Evolutionary conservation across 257 asterid genomes (phyloP).

Genomic region (Solanum medicagineum): DNA sequence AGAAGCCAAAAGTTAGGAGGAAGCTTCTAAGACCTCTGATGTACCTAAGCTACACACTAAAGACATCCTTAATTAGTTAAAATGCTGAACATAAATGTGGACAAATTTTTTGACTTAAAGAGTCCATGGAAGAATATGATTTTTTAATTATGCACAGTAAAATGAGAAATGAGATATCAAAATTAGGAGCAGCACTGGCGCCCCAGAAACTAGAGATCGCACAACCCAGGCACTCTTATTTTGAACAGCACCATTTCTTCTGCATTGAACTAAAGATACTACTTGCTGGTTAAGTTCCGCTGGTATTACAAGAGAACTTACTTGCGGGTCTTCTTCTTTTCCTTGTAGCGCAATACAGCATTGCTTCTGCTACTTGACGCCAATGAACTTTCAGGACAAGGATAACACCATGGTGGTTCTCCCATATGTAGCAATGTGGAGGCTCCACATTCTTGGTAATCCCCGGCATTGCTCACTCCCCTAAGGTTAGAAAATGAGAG

Average conservation of each 20-base stretch:
- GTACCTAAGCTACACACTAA: background rate
- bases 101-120: background rate
- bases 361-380: constrained; percentile 31
- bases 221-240: background rate
- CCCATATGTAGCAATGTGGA: constrained; percentile 19
- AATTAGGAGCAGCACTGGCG: background rate
- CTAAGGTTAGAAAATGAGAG: constrained; percentile 22
- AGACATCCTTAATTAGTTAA: background rate
- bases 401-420: constrained; percentile 19
- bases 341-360: constrained; percentile 61
- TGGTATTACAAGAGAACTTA: constrained; percentile 16
- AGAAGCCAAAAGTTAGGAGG: background rate
- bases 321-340: constrained; percentile 63
- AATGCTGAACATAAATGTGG: background rate
- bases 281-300: background rate
- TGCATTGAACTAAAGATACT: background rate
- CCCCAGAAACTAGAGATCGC: background rate
- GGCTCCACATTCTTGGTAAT: constrained; percentile 28
- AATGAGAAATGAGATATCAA: background rate
- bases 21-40: background rate
- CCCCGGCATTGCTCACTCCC: constrained; percentile 19
- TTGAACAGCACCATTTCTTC: background rate
- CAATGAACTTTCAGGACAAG: constrained; percentile 18
- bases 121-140: background rate
- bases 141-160: background rate